Percentiles rank a stretch among this genome's conserved stretches.
phyloP scores from a whole-genome alignment of 163 green algal species.

The Scenedesmus sp. region DNA sequence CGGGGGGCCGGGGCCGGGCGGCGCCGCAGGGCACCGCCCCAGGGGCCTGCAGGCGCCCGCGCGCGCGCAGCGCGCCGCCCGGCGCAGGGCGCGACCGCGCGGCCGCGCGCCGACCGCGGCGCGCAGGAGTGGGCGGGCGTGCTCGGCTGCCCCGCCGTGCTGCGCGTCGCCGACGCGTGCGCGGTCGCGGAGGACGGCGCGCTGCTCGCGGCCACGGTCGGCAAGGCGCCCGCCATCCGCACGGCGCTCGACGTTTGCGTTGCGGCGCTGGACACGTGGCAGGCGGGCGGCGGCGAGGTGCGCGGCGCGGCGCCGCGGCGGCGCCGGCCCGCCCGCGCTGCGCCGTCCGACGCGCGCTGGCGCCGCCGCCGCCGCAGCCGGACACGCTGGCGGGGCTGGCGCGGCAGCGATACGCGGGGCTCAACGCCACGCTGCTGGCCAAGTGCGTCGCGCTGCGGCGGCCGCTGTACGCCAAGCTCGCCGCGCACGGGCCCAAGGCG shows the following conservation, averaged over 20 bases:
- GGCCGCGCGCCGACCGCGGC: not conserved
- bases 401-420: not conserved
- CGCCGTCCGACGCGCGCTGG: not conserved
- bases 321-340: not conserved
- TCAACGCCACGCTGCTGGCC: conserved; percentile 26
- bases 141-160: conserved; percentile 5
- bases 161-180: conserved; percentile 22
- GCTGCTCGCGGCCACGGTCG: not conserved
- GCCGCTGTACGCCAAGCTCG: conserved; percentile 11
- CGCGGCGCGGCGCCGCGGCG: not conserved
- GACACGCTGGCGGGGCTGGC: conserved; percentile 20
- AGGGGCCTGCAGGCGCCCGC: not conserved
- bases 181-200: conserved; percentile 31
- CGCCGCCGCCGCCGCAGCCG: not conserved
- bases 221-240: not conserved
- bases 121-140: conserved; percentile 32
- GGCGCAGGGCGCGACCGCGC: not conserved
- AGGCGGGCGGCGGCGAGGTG: not conserved
- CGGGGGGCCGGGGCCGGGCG: not conserved
- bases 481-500: not conserved
- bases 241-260: conserved; percentile 8
- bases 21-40: not conserved
- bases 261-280: conserved; percentile 11
- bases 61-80: not conserved
- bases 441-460: conserved; percentile 18